A percentile compares a stretch with the other conserved stretches of the same genome.
Evolutionary conservation across 345 rosid species (phyloP).

Genomic region (Citrus mangshanensis): DNA sequence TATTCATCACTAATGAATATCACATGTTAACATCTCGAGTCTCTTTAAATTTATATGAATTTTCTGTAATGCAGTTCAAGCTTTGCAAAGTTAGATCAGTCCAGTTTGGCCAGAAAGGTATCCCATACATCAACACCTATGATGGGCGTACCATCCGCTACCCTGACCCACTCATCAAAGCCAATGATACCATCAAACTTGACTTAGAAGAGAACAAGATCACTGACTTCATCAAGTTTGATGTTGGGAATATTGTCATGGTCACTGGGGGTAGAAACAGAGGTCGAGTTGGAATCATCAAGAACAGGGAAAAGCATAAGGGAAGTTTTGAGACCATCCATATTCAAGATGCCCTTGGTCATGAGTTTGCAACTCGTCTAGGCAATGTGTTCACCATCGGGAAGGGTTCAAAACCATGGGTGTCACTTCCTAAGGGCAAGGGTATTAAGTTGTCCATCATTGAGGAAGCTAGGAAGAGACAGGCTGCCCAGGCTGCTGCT

Average conservation of each 20-base stretch:
- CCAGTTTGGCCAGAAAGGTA: slow-evolving; percentile 75
- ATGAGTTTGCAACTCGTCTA: slow-evolving; percentile 86
- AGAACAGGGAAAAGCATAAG: slow-evolving; percentile 85
- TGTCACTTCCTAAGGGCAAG: slow-evolving; percentile 86
- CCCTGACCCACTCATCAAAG: slow-evolving; percentile 86
- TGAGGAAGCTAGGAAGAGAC: slow-evolving; percentile 85
- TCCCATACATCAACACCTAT: slow-evolving; percentile 76
- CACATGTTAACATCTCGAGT: background rate
- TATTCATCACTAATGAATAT: too few relatives aligned
- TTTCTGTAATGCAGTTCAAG: slow-evolving; percentile 54
- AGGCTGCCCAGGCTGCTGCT: slow-evolving; percentile 53
- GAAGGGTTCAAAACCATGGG: slow-evolving; percentile 83
- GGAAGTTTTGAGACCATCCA: slow-evolving; percentile 86
- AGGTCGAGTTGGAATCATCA: slow-evolving; percentile 80
- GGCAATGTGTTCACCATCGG: slow-evolving; percentile 80
- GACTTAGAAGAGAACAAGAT: slow-evolving; percentile 78
- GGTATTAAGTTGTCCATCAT: slow-evolving; percentile 81
- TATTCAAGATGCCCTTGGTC: slow-evolving; percentile 67
- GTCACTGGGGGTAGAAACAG: slow-evolving; percentile 92
- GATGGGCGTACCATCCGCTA: slow-evolving; percentile 90
- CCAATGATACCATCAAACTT: slow-evolving; percentile 81
- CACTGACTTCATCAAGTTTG: slow-evolving; percentile 75
- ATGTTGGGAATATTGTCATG: slow-evolving; percentile 88
- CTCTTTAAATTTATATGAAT: background rate
- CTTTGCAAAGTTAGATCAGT: slow-evolving; percentile 78